phyloP scores from a whole-genome alignment of 2,329 filamentous ascomycete species.

The Xylariaceae sp. region DNA sequence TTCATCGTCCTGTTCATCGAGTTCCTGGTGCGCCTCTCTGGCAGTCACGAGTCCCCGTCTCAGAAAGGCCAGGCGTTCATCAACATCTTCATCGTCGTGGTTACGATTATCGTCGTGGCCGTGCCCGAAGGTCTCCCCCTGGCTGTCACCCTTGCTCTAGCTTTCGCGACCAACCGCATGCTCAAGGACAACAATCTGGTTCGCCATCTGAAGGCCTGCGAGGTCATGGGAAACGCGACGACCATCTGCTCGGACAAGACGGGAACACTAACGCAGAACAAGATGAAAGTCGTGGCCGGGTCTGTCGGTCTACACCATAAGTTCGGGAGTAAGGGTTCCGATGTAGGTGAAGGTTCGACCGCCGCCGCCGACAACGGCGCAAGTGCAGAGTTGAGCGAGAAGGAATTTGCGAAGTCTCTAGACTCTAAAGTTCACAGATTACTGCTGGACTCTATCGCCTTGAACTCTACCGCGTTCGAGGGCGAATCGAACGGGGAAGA shows the following conservation, averaged over 20 bases:
- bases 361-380: slow-evolving; percentile 10
- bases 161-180: slow-evolving; percentile 74
- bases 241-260: slow-evolving; percentile 66
- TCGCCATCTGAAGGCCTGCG: slow-evolving; percentile 69
- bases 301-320: slow-evolving; percentile 51
- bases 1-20: slow-evolving; percentile 84
- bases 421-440: slow-evolving; percentile 44
- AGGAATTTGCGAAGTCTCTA: slow-evolving; percentile 45
- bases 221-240: slow-evolving; percentile 76
- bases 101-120: slow-evolving; percentile 75
- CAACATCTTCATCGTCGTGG: slow-evolving; percentile 70
- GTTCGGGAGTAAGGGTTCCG: slow-evolving; percentile 41
- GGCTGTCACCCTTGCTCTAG: slow-evolving; percentile 70
- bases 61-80: slow-evolving; percentile 74
- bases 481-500: slow-evolving; percentile 62
- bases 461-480: slow-evolving; percentile 72
- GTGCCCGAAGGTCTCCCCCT: slow-evolving; percentile 73
- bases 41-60: slow-evolving; percentile 48
- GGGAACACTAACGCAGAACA: slow-evolving; percentile 62
- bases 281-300: slow-evolving; percentile 61
- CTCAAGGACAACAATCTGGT: slow-evolving; percentile 72
- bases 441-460: slow-evolving; percentile 53
- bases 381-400: slow-evolving; percentile 35
- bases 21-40: slow-evolving; percentile 61
- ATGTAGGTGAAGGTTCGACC: slow-evolving; percentile 18